A percentile compares a stretch with the other conserved stretches of the same genome.
Evolutionary conservation across 495 filamentous ascomycete species (phyloP).

Genomic region (Antarctomyces pellizariae): DNA sequence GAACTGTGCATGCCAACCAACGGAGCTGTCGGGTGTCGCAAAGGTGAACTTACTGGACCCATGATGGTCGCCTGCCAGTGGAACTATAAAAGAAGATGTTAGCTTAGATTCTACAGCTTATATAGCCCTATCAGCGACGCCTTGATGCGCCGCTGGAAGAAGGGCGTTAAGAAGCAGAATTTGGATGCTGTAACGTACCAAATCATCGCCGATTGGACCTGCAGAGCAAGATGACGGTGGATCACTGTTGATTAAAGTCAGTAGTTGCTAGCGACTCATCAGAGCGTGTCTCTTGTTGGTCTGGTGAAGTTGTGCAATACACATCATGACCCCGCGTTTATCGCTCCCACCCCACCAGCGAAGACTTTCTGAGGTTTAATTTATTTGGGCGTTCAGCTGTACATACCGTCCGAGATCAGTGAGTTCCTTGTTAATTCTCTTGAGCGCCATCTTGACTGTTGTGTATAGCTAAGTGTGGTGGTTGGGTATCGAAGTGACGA

Average conservation of each 20-base stretch:
- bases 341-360: constrained; percentile 10
- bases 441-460: constrained; percentile 65
- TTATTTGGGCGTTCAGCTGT: constrained; percentile 4
- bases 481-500: constrained; percentile 4
- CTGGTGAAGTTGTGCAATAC: constrained; percentile 9
- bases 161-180: no score
- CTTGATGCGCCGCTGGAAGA: no score
- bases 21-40: background rate
- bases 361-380: no score
- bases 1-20: constrained; percentile 4
- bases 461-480: constrained; percentile 13
- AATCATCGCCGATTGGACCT: constrained; percentile 85
- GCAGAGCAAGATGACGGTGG: constrained; percentile 97
- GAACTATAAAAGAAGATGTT: constrained; percentile 38
- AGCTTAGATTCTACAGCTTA: no score
- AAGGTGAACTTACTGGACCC: constrained; percentile 65
- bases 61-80: constrained; percentile 99
- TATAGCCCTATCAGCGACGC: no score
- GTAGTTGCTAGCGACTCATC: constrained; percentile 17
- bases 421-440: constrained; percentile 99
- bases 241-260: constrained; percentile 34
- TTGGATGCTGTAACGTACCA: constrained; percentile 40
- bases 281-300: background rate
- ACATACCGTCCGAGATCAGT: constrained; percentile 94
- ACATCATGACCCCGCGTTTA: constrained; percentile 11